Base-by-base conservation (phyloP, 805 yeast genomes). In the Scheffersomyces amazonensis region DNA sequence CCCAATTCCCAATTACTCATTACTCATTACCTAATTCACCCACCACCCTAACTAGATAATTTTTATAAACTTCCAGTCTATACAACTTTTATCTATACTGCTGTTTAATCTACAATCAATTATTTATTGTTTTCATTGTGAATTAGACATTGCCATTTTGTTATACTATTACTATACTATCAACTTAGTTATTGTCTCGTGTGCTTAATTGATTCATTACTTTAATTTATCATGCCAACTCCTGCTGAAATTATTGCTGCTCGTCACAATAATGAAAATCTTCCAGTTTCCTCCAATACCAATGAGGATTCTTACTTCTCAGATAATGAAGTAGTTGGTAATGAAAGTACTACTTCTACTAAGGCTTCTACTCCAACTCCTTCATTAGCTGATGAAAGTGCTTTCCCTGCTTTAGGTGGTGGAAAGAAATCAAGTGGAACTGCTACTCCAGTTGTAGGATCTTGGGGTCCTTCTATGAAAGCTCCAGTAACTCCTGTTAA, bases 361-460 rank as follows among this genome's bases (percentile, higher is more conserved):
- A 40, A 48, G 19, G 40, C 49, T 15, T 43, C 43, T 25, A 43
- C 53, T 7, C 15, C 30, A n/a, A 27, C 30, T 27, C 30, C 30
- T 13, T 64, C 77, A 18, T 64, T 77, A 42, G 47, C 68, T 35
- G 80, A 75, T 52, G 81, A 75, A 49, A 54, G 71, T 21, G 81
- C 82, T 11, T 80, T 81, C 60, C 91, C 91, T 6, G 71, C 83
- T 19, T 69, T 83, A 49, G 86, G 86, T 24, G 76, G 76, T 32
- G 60, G 51, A 27, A 47, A 48, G 34, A 52, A 21, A 28, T 37
- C 28, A 30, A 63, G 32, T 54, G 65, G 16, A 40, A 62, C 32
- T 54, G 63, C 32, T 49, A 67, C 20, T 49, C 52, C 20, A 30
- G 39, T 32, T 27, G 62, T 32, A 54, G 66, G 22, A 40, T 62